phyloP scores from a whole-genome alignment of 176 grass and related monocot species.

The Oropetium thomaeum region DNA sequence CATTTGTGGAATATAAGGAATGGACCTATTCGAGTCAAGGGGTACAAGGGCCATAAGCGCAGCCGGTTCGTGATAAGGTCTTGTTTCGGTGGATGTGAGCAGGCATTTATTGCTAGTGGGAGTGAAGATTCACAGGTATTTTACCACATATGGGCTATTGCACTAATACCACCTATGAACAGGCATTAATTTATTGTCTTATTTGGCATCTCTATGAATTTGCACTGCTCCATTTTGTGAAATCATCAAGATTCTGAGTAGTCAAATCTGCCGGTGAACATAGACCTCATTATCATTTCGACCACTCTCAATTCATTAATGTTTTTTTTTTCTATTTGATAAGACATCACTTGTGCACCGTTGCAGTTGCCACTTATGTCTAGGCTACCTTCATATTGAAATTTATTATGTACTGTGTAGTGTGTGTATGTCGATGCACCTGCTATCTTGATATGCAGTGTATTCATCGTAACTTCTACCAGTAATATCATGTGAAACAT shows the following conservation, averaged over 20 bases:
- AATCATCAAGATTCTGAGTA: background rate
- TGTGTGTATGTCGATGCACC: background rate
- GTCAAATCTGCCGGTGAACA: background rate
- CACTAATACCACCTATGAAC: slow-evolving; percentile 2
- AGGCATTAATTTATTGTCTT: background rate
- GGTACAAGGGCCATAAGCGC: slow-evolving; percentile 75
- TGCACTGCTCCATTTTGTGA: background rate
- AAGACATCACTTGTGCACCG: background rate
- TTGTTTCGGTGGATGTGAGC: slow-evolving; percentile 86
- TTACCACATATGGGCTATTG: background rate
- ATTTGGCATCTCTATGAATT: slow-evolving; percentile 11
- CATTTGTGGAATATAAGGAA: slow-evolving; percentile 90
- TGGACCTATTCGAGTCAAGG: slow-evolving; percentile 54
- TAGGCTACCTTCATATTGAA: background rate
- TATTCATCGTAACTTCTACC: slow-evolving; percentile 9
- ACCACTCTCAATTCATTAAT: background rate
- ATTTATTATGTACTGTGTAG: background rate
- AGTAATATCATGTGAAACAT: background rate
- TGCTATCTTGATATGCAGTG: background rate
- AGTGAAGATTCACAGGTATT: slow-evolving; percentile 93
- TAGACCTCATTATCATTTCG: background rate
- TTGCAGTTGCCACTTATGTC: background rate
- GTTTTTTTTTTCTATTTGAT: slow-evolving; percentile 21
- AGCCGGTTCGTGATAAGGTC: slow-evolving; percentile 80
- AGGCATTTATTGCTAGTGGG: slow-evolving; percentile 88